phyloP scores from a whole-genome alignment of 805 yeast species.

The Zygoascus bituminiphila region DNA sequence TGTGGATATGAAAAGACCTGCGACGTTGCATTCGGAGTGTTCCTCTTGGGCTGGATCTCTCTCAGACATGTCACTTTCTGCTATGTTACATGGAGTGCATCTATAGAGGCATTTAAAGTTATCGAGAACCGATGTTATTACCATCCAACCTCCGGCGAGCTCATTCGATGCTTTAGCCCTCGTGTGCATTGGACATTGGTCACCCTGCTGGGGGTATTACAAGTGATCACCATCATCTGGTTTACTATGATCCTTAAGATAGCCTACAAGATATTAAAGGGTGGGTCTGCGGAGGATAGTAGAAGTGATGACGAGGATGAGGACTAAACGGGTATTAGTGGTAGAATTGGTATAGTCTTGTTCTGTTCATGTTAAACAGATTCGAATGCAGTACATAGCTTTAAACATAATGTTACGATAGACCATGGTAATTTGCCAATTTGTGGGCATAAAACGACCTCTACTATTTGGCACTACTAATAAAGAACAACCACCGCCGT shows the following conservation, averaged over 20 bases:
- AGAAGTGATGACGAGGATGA: slow-evolving; percentile 48
- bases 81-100: slow-evolving; percentile 54
- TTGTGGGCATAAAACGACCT: too few species aligned
- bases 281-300: slow-evolving; percentile 75
- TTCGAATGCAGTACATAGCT: too few species aligned
- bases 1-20: slow-evolving; percentile 52
- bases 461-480: too few species aligned
- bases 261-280: slow-evolving; percentile 59
- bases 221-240: slow-evolving; percentile 63
- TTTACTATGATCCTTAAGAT: slow-evolving; percentile 64
- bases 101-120: slow-evolving; percentile 36
- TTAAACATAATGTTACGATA: too few species aligned
- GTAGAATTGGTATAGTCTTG: neutral
- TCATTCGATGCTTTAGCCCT: slow-evolving; percentile 29
- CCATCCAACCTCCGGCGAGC: slow-evolving; percentile 18
- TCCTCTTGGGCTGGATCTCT: slow-evolving; percentile 59
- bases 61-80: slow-evolving; percentile 69
- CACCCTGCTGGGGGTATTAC: slow-evolving; percentile 54
- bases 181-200: slow-evolving; percentile 37
- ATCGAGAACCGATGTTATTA: slow-evolving; percentile 29
- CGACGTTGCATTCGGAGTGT: slow-evolving; percentile 60
- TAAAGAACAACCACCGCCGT: too few species aligned
- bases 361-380: too few species aligned
- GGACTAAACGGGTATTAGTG: neutral
- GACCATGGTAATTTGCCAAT: too few species aligned